These are phyloP conservation scores for Lachnellula cervina DNA, from an alignment of 2,329 filamentous ascomycete species.

Conservation along the genomic window DNA sequence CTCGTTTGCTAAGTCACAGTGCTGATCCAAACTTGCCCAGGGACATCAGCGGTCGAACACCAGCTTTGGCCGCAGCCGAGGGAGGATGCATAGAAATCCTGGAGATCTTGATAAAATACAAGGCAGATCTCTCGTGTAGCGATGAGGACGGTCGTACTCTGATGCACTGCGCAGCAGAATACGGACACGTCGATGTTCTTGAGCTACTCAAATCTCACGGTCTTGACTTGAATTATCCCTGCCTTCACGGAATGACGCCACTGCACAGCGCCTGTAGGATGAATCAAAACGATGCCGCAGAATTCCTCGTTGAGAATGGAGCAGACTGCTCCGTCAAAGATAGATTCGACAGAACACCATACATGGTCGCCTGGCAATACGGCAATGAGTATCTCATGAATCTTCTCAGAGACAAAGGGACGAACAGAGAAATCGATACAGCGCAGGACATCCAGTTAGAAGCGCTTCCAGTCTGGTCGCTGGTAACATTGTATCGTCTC, in stretches of 20 bases:
- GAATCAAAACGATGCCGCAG: not conserved
- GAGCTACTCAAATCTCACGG: constrained; percentile 1
- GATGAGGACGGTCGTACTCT: constrained; percentile 13
- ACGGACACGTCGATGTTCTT: constrained; percentile 1
- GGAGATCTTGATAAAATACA: not conserved
- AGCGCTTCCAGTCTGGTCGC: constrained; percentile 15
- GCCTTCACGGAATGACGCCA: constrained; percentile 15
- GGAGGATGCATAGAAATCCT: constrained; percentile 4
- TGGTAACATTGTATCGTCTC: not conserved
- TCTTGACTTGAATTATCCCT: not conserved
- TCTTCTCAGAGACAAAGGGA: not conserved
- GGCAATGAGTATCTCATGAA: constrained; percentile 7
- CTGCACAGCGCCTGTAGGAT: constrained; percentile 13
- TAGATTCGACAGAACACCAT: constrained; percentile 7
- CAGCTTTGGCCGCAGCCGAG: constrained; percentile 8
- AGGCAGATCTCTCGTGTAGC: constrained; percentile 2
- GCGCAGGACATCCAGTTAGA: not conserved
- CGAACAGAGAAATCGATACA: not conserved
- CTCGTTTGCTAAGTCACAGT: not conserved
- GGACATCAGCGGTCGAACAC: constrained; percentile 4
- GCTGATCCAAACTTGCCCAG: constrained; percentile 6
- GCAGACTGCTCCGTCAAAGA: constrained; percentile 8
- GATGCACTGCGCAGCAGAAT: constrained; percentile 12
- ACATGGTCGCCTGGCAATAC: constrained; percentile 14
- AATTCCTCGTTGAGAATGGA: constrained; percentile 5